A percentile compares a stretch with the other conserved stretches of the same genome.
Evolutionary conservation across 1,284 basidiomycete genomes (phyloP).

Genomic region (Phlebopus sp.): DNA sequence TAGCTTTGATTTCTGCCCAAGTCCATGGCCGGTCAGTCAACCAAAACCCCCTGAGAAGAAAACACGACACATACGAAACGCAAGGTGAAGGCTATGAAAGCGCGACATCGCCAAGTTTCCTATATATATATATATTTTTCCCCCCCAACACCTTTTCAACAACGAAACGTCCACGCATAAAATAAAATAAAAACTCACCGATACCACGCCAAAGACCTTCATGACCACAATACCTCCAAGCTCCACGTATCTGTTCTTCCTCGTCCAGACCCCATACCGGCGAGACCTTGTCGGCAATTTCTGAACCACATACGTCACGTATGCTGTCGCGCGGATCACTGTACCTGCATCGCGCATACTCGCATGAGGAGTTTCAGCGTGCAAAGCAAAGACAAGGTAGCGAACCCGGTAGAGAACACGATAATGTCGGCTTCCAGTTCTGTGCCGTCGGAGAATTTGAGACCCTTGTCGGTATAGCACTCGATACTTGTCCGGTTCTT

Average conservation of each 20-base stretch:
- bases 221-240: constrained; percentile 34
- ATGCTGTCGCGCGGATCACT: constrained; percentile 32
- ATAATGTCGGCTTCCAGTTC: constrained; percentile 42
- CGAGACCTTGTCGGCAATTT: constrained; percentile 37
- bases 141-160: no score
- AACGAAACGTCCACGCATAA: no score
- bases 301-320: constrained; percentile 35
- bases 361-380: no score
- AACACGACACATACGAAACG: constrained; percentile 36
- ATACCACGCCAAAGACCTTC: constrained; percentile 36
- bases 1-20: constrained; percentile 31
- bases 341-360: constrained; percentile 17
- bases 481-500: constrained; percentile 34
- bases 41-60: background rate
- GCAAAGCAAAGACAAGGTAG: background rate
- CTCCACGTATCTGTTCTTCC: constrained; percentile 43
- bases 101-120: constrained; percentile 35
- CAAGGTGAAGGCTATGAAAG: constrained; percentile 37
- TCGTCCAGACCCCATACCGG: constrained; percentile 44
- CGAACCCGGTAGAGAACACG: constrained; percentile 43
- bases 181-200: constrained; percentile 26
- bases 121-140: no score
- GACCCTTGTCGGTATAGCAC: constrained; percentile 30
- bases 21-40: no score
- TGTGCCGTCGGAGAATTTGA: constrained; percentile 41